phyloP scores from a whole-genome alignment of 2,329 filamentous ascomycete species.

The Colletotrichum zoysiae region DNA sequence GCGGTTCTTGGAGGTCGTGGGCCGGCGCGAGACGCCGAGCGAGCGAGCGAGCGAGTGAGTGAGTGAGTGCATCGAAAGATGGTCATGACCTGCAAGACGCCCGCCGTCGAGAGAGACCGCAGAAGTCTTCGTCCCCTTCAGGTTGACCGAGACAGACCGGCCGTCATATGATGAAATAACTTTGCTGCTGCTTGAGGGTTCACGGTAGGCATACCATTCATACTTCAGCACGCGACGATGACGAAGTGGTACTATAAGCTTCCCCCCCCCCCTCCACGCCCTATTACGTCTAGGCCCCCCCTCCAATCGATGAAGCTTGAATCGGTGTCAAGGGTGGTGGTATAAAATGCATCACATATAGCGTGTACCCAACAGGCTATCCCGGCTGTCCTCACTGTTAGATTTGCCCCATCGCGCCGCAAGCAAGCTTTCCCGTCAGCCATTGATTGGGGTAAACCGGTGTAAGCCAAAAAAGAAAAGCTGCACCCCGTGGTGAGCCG shows the following conservation, averaged over 20 bases:
- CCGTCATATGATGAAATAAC: background rate
- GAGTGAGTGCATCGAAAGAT: too few relatives aligned
- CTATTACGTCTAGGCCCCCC: background rate
- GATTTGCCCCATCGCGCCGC: background rate
- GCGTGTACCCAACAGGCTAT: slow-evolving; percentile 14
- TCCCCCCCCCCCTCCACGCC: background rate
- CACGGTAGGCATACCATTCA: background rate
- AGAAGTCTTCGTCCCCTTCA: background rate
- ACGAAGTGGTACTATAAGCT: background rate
- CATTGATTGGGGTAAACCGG: slow-evolving; percentile 10
- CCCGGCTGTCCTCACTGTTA: background rate
- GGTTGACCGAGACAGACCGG: background rate
- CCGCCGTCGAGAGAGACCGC: background rate
- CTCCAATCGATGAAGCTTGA: slow-evolving; percentile 10
- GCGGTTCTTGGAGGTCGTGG: background rate
- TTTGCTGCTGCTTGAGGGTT: background rate
- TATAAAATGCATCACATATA: slow-evolving; percentile 19
- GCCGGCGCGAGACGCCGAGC: background rate
- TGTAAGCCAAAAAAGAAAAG: slow-evolving; percentile 19
- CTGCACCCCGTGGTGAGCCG: slow-evolving; percentile 10
- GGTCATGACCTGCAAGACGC: too few relatives aligned
- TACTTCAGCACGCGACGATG: background rate
- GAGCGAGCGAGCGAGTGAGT: too few relatives aligned
- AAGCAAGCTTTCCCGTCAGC: slow-evolving; percentile 2
- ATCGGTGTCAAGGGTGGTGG: slow-evolving; percentile 23